Conservation (phyloP, 1,284 basidiomycete species). For the Boletus mariae region DNA sequence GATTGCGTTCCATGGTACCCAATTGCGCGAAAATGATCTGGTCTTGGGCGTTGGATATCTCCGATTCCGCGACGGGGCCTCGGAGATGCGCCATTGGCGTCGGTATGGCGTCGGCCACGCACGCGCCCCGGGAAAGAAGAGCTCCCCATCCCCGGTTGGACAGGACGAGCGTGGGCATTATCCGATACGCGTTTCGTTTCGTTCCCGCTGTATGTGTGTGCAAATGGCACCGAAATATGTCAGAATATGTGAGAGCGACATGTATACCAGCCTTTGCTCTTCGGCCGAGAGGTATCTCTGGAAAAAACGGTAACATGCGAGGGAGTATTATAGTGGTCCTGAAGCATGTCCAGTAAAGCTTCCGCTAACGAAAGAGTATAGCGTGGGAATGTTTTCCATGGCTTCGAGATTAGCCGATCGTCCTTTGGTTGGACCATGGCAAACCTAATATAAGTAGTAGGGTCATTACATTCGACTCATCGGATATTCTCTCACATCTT, state of each 20-base stretch:
- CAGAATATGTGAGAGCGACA: not conserved
- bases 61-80: not conserved
- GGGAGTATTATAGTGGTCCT: too few relatives aligned
- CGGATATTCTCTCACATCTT: too few relatives aligned
- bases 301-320: too few relatives aligned
- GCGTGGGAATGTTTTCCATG: not conserved
- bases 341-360: too few relatives aligned
- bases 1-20: too few relatives aligned
- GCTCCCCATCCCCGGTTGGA: not conserved
- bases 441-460: too few relatives aligned
- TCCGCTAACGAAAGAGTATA: not conserved
- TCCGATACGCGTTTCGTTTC: not conserved
- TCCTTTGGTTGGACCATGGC: too few relatives aligned
- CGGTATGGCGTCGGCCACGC: not conserved
- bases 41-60: too few relatives aligned
- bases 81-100: not conserved
- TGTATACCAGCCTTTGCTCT: not conserved
- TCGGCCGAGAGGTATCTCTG: not conserved
- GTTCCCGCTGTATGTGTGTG: not conserved
- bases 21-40: too few relatives aligned
- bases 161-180: not conserved
- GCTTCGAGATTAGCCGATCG: too few relatives aligned
- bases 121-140: not conserved
- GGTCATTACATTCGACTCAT: too few relatives aligned
- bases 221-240: not conserved